Conservation (phyloP, 2,329 filamentous ascomycete genomes). For the Akanthomyces muscarius region DNA sequence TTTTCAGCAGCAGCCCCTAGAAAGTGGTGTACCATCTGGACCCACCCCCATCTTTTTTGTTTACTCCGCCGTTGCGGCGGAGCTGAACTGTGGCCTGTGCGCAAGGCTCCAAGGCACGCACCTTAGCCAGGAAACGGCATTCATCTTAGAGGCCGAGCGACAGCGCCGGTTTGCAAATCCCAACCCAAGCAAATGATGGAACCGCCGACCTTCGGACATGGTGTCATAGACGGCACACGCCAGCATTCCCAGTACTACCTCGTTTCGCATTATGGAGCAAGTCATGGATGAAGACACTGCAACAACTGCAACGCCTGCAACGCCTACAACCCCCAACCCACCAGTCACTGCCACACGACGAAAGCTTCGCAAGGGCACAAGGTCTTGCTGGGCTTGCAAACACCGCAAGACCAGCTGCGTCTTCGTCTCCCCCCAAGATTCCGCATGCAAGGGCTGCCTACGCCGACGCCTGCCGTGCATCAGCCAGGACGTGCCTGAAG, state of each 20-base stretch:
- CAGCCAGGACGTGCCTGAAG: neutral
- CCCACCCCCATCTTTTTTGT: too few relatives aligned
- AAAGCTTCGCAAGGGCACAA: neutral
- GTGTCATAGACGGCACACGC: neutral
- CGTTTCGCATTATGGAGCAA: neutral
- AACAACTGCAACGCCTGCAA: neutral
- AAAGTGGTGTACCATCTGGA: too few relatives aligned
- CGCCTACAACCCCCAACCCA: neutral
- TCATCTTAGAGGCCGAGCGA: neutral
- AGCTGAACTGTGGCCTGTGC: too few relatives aligned
- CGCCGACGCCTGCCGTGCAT: neutral
- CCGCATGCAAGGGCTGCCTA: neutral
- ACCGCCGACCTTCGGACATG: neutral
- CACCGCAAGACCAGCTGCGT: neutral
- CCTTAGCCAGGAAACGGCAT: too few relatives aligned
- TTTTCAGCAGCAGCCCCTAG: too few relatives aligned
- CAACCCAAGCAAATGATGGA: neutral
- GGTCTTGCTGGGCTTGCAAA: neutral
- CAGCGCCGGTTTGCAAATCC: conserved; percentile 11
- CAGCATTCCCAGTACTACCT: neutral
- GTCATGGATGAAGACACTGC: neutral
- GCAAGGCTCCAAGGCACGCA: too few relatives aligned
- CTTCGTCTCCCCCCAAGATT: neutral
- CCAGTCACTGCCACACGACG: neutral
- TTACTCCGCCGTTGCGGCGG: too few relatives aligned